Conservation (phyloP, 768 basidiomycete genomes). For the Sporobolomyces pararoseus region DNA sequence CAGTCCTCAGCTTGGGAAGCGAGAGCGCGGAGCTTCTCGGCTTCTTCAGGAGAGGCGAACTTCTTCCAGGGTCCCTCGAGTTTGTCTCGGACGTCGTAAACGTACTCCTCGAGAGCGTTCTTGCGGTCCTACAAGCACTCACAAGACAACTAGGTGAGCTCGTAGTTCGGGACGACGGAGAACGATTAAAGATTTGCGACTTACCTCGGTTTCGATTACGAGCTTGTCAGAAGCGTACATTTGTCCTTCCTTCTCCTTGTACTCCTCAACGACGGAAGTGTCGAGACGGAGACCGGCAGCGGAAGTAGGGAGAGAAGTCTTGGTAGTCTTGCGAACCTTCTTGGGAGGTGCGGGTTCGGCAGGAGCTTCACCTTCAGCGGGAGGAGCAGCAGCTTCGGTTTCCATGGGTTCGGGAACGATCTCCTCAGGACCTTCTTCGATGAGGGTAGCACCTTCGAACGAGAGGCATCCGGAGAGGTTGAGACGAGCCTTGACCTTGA, state of each 20-base stretch:
- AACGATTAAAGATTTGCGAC: constrained; percentile 45
- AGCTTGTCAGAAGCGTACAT: constrained; percentile 92
- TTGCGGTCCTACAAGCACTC: constrained; percentile 70
- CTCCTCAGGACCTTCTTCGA: constrained; percentile 62
- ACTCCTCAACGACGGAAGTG: constrained; percentile 60
- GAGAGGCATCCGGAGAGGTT: constrained; percentile 81
- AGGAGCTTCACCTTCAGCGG: constrained; percentile 46
- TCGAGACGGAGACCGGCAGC: constrained; percentile 65
- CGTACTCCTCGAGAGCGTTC: constrained; percentile 97
- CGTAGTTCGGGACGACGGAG: not conserved
- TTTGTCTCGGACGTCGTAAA: constrained; percentile 63
- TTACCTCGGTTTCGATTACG: constrained; percentile 92
- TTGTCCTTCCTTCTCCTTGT: constrained; percentile 75
- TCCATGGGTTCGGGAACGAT: constrained; percentile 71
- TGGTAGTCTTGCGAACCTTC: constrained; percentile 81
- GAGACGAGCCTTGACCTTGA: constrained; percentile 86
- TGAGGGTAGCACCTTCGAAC: constrained; percentile 73
- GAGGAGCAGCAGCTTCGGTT: constrained; percentile 54
- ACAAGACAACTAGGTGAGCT: too few relatives aligned
- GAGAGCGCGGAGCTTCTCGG: constrained; percentile 65
- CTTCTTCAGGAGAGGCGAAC: constrained; percentile 72
- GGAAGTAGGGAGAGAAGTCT: constrained; percentile 77
- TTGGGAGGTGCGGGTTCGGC: constrained; percentile 49
- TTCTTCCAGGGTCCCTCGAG: constrained; percentile 79
- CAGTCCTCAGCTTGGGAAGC: constrained; percentile 85